phyloP scores from a whole-genome alignment of 257 asterid species.

The Phtheirospermum japonicum region DNA sequence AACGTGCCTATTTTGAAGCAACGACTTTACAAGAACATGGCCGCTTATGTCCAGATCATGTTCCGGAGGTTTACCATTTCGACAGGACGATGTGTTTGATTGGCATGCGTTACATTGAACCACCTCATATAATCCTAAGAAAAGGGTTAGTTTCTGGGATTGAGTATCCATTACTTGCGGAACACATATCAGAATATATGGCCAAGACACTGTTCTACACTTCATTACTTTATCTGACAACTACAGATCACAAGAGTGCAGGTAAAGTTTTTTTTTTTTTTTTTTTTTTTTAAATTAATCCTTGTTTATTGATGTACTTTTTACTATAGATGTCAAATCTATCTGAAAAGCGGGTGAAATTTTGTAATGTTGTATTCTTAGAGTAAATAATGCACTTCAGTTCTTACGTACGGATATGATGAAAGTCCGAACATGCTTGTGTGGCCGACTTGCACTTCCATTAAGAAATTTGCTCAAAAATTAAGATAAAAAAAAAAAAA shows the following conservation, averaged over 20 bases:
- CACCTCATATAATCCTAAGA: conserved; percentile 89
- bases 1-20: conserved; percentile 90
- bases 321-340: no score
- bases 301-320: no score
- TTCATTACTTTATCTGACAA: conserved; percentile 82
- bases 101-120: conserved; percentile 90
- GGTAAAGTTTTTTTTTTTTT: conserved; percentile 45
- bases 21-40: conserved; percentile 63
- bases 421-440: no score
- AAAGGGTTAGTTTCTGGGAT: conserved; percentile 87
- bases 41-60: conserved; percentile 69
- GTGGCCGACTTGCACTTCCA: no score
- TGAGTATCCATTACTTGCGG: conserved; percentile 85
- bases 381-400: no score
- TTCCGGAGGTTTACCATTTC: conserved; percentile 94
- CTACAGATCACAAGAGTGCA: conserved; percentile 80
- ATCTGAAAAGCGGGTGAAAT: no score
- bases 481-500: not conserved
- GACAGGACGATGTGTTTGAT: conserved; percentile 84
- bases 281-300: no score
- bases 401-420: no score
- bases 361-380: no score
- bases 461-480: no score
- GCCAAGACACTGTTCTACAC: conserved; percentile 82
- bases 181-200: conserved; percentile 80